A percentile compares a stretch with the other conserved stretches of the same genome.
Evolutionary conservation across 306 rosid genomes (phyloP).

Genomic region (Calophaca sinica): DNA sequence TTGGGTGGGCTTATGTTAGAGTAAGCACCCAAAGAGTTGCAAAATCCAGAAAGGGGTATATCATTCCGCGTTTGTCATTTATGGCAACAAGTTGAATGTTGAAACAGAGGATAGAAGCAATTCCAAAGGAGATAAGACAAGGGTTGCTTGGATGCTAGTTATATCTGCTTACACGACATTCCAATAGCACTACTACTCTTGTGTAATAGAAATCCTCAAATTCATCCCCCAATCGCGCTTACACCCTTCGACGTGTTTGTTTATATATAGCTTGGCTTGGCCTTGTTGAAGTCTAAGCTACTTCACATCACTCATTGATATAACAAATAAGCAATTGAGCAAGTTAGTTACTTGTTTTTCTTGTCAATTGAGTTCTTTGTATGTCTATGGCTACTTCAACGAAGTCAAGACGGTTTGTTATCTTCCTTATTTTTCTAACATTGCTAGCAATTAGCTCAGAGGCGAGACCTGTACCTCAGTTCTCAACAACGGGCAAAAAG

Average conservation of each 20-base stretch:
- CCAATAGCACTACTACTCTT: constrained; percentile 26
- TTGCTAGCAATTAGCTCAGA: constrained; percentile 41
- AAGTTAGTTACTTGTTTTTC: too few relatives aligned
- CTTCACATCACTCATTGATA: neutral
- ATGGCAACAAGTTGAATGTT: constrained; percentile 26
- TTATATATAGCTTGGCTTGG: constrained; percentile 1
- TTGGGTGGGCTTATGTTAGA: constrained; percentile 21
- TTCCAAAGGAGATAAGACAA: constrained; percentile 22
- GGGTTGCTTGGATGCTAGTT: constrained; percentile 31
- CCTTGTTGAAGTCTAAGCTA: neutral
- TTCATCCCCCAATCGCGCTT: neutral
- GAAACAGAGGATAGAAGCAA: neutral
- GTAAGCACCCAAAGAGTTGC: constrained; percentile 21
- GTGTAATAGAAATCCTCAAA: neutral
- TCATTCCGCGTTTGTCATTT: constrained; percentile 24
- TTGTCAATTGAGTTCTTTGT: neutral
- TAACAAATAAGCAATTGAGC: neutral
- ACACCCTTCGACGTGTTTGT: neutral
- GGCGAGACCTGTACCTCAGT: constrained; percentile 36
- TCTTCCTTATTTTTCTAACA: constrained; percentile 27
- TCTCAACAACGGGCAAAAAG: constrained; percentile 21
- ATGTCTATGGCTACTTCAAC: constrained; percentile 33
- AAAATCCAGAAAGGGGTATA: constrained; percentile 15
- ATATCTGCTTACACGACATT: constrained; percentile 43
- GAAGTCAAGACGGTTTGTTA: constrained; percentile 28